Evolutionary conservation across 345 rosid genomes (phyloP).

Genomic region (Microcos paniculata): DNA sequence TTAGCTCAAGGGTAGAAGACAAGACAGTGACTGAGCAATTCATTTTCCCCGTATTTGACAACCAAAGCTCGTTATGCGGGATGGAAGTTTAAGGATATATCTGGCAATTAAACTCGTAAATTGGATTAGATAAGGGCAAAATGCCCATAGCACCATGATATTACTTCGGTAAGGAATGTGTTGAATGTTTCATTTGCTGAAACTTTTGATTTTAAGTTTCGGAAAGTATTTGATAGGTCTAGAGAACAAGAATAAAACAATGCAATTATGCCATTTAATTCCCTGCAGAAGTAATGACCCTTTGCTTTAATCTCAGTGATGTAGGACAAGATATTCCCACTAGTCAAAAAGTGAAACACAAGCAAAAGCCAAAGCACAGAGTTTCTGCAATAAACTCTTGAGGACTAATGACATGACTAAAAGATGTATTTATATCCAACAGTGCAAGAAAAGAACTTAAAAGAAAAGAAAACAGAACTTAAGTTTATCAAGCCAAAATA

Average conservation of each 20-base stretch:
- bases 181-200: no score
- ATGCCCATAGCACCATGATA: not conserved
- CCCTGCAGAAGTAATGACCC: not conserved
- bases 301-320: not conserved
- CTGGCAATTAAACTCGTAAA: no score
- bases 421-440: not conserved
- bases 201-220: not conserved
- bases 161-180: not conserved
- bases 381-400: not conserved
- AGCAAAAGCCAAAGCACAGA: not conserved
- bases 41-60: no score
- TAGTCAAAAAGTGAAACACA: not conserved
- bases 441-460: not conserved
- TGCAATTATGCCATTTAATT: not conserved
- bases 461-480: not conserved
- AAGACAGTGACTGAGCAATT: conserved; percentile 19
- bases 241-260: not conserved
- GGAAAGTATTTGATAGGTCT: not conserved
- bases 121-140: no score
- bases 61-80: no score
- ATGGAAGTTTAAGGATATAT: no score
- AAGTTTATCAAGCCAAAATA: not conserved
- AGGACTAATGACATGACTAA: not conserved
- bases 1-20: no score
- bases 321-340: not conserved